Evolutionary conservation across 176 grass and related monocot genomes (phyloP).

Genomic region (Chloris gayana): DNA sequence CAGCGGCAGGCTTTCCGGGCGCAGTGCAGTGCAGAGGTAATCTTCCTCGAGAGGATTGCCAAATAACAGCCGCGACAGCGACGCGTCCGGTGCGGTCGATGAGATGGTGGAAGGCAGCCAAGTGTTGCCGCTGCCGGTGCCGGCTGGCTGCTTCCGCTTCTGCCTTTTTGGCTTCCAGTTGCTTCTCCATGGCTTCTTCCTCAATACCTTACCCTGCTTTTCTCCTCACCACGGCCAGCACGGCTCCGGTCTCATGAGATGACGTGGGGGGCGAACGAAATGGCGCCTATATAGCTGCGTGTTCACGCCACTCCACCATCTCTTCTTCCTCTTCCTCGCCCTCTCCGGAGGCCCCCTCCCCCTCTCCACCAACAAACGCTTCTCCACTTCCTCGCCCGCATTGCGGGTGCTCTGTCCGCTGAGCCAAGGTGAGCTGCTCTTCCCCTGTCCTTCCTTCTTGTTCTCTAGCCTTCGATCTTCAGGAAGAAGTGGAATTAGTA

Average conservation of each 20-base stretch:
- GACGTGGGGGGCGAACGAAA: not conserved
- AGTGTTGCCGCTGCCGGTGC: not conserved
- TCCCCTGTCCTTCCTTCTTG: not conserved
- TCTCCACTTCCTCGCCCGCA: not conserved
- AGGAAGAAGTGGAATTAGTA: not conserved
- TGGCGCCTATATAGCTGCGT: slow-evolving; percentile 33
- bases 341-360: not conserved
- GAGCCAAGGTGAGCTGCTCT: slow-evolving; percentile 17
- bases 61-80: slow-evolving; percentile 22
- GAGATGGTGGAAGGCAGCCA: not conserved
- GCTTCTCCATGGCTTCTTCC: slow-evolving; percentile 1
- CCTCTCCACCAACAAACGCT: not conserved
- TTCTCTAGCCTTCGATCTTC: not conserved
- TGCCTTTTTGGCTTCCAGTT: not conserved
- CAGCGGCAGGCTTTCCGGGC: not conserved
- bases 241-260: not conserved
- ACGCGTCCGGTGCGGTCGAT: not conserved
- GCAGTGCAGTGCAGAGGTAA: not conserved
- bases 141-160: not conserved
- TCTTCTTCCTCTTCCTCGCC: not conserved
- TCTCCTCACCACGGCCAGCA: not conserved
- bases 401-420: slow-evolving; percentile 11
- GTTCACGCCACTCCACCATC: slow-evolving; percentile 8
- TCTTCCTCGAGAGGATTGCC: not conserved
- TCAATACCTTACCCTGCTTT: not conserved